Evolutionary conservation across 1,284 basidiomycete genomes (phyloP).

Genomic region (Golubevia pallescens): DNA sequence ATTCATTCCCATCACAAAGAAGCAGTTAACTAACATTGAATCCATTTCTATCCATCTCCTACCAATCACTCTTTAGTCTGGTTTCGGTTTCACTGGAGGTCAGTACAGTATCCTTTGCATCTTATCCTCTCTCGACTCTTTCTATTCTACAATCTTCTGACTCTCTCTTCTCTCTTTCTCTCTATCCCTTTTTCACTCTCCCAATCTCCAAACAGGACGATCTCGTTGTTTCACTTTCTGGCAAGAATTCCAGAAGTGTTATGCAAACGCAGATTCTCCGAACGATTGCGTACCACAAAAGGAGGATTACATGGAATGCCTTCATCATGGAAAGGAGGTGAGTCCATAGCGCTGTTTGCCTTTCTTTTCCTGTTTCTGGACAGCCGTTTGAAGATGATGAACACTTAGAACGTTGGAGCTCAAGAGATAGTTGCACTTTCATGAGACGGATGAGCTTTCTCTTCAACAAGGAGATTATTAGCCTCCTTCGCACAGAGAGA

Average conservation of each 20-base stretch:
- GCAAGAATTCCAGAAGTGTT: constrained; percentile 81
- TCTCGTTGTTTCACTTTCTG: constrained; percentile 90
- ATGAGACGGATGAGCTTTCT: no score
- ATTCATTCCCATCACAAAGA: no score
- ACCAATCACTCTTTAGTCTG: constrained; percentile 66
- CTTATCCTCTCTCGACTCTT: background rate
- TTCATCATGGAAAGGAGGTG: background rate
- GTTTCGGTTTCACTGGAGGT: constrained; percentile 76
- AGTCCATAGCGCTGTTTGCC: constrained; percentile 35
- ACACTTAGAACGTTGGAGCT: no score
- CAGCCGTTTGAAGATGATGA: no score
- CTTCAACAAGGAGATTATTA: no score
- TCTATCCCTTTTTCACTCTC: no score
- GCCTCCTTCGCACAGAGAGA: no score
- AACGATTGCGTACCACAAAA: constrained; percentile 75
- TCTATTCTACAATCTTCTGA: constrained; percentile 7
- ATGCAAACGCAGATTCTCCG: constrained; percentile 80
- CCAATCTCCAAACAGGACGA: constrained; percentile 69
- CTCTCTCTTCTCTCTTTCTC: constrained; percentile 10
- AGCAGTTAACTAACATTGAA: background rate
- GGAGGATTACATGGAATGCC: constrained; percentile 77
- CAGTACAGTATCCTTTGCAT: constrained; percentile 26
- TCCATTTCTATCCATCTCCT: background rate
- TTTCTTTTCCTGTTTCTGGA: no score
- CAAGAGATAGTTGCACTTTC: no score